phyloP scores from a whole-genome alignment of 2,329 filamentous ascomycete genomes.

The Neurospora sp. region DNA sequence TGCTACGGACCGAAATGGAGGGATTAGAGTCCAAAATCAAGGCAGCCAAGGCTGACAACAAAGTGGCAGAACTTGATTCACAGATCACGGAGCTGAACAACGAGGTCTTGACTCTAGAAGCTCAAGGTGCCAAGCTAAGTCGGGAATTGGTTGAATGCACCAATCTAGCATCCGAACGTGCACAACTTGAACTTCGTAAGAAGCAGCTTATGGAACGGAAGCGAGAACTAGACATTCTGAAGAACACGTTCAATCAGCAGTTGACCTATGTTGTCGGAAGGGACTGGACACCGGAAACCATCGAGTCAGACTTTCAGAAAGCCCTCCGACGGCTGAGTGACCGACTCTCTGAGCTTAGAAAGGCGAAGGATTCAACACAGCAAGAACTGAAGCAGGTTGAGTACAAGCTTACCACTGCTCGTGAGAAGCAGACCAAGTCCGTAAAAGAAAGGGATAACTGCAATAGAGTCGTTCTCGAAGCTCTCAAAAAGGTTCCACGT shows the following conservation, averaged over 20 bases:
- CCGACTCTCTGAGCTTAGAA: constrained; percentile 53
- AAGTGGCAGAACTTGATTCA: constrained; percentile 56
- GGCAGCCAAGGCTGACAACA: constrained; percentile 52
- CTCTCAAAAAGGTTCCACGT: constrained; percentile 34
- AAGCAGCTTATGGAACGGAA: constrained; percentile 68
- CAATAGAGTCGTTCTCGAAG: constrained; percentile 44
- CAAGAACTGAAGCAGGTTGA: constrained; percentile 70
- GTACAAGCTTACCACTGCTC: constrained; percentile 56
- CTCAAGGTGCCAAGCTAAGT: constrained; percentile 60
- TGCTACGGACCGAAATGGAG: constrained; percentile 62
- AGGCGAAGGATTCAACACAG: constrained; percentile 57
- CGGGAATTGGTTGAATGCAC: constrained; percentile 78
- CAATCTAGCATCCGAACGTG: constrained; percentile 69
- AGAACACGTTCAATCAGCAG: constrained; percentile 61
- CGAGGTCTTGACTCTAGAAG: constrained; percentile 59
- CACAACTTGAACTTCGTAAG: constrained; percentile 72
- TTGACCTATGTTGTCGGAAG: constrained; percentile 53
- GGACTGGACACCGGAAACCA: constrained; percentile 57
- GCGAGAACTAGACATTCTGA: constrained; percentile 67
- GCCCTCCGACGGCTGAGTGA: constrained; percentile 47
- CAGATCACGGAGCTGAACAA: constrained; percentile 57
- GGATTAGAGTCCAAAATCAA: constrained; percentile 56
- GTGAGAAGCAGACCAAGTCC: constrained; percentile 55
- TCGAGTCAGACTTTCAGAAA: constrained; percentile 63
- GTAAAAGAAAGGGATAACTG: constrained; percentile 51